Conservation (phyloP, 2,329 filamentous ascomycete genomes). For the Myriangium duriaei region DNA sequence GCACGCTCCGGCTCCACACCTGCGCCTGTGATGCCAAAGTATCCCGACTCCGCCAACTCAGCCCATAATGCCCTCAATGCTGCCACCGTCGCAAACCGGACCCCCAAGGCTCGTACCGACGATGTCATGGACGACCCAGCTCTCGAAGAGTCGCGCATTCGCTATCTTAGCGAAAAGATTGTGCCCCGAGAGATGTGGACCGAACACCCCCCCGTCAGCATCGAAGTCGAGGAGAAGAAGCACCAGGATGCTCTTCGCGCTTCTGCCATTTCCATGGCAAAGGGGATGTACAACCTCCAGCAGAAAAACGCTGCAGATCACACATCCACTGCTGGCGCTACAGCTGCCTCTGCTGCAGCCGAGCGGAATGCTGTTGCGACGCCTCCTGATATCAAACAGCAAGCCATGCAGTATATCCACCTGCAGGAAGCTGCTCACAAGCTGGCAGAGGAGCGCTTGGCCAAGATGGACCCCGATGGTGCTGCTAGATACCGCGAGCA, state of each 20-base stretch:
- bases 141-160: conserved; percentile 49
- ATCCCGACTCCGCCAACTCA: conserved; percentile 48
- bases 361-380: conserved; percentile 18
- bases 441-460: conserved; percentile 69
- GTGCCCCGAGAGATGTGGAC: conserved; percentile 67
- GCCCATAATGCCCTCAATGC: conserved; percentile 58
- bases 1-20: conserved; percentile 52
- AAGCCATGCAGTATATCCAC: conserved; percentile 42
- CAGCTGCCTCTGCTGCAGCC: conserved; percentile 19
- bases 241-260: conserved; percentile 62
- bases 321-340: conserved; percentile 16
- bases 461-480: conserved; percentile 61
- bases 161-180: conserved; percentile 56
- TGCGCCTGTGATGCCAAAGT: conserved; percentile 28
- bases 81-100: conserved; percentile 53
- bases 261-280: conserved; percentile 80
- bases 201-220: conserved; percentile 56
- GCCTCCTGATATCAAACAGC: conserved; percentile 39
- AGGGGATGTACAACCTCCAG: conserved; percentile 69
- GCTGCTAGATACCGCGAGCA: conserved; percentile 59
- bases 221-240: conserved; percentile 62
- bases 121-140: conserved; percentile 31
- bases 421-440: conserved; percentile 81
- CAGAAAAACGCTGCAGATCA: conserved; percentile 40
- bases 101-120: conserved; percentile 14